Conservation (phyloP, 345 rosid species). For the Geranium brycei region DNA sequence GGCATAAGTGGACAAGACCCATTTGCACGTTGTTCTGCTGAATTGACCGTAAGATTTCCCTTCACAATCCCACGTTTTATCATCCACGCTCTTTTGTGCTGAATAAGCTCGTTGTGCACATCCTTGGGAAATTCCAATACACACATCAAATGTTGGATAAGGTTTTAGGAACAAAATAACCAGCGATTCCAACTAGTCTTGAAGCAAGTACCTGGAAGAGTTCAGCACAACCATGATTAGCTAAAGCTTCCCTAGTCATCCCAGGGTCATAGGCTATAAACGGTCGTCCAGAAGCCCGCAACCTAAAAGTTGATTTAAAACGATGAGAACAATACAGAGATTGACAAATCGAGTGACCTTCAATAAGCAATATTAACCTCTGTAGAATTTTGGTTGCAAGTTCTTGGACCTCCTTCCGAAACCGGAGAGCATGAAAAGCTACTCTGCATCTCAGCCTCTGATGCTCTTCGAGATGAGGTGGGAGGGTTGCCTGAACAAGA, state of each 20-base stretch:
- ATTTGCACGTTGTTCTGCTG: conserved; percentile 42
- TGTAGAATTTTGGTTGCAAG: conserved; percentile 65
- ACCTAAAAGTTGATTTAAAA: conserved; percentile 25
- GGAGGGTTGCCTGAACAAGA: conserved; percentile 55
- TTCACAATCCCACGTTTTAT: conserved; percentile 67
- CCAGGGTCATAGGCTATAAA: conserved; percentile 96
- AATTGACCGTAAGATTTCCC: conserved; percentile 61
- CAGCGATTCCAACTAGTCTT: conserved; percentile 6
- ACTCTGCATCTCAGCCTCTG: conserved; percentile 93
- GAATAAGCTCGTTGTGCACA: conserved; percentile 92
- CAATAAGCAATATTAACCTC: conserved; percentile 26
- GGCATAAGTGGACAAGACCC: conserved; percentile 91
- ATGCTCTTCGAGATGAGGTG: conserved; percentile 68
- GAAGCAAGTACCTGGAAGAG: conserved; percentile 80
- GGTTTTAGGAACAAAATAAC: conserved; percentile 5
- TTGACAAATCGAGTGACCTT: not conserved
- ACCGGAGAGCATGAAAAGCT: conserved; percentile 69
- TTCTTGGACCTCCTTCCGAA: conserved; percentile 81
- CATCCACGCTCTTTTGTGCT: conserved; percentile 92
- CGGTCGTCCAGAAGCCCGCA: conserved; percentile 72
- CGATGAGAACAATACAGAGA: not conserved
- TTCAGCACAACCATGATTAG: conserved; percentile 91
- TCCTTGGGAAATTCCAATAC: conserved; percentile 66
- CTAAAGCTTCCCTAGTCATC: conserved; percentile 91
- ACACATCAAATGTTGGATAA: conserved; percentile 14